Evolutionary conservation across 2,329 filamentous ascomycete species (phyloP).

Genomic region (Shiraia sp.): DNA sequence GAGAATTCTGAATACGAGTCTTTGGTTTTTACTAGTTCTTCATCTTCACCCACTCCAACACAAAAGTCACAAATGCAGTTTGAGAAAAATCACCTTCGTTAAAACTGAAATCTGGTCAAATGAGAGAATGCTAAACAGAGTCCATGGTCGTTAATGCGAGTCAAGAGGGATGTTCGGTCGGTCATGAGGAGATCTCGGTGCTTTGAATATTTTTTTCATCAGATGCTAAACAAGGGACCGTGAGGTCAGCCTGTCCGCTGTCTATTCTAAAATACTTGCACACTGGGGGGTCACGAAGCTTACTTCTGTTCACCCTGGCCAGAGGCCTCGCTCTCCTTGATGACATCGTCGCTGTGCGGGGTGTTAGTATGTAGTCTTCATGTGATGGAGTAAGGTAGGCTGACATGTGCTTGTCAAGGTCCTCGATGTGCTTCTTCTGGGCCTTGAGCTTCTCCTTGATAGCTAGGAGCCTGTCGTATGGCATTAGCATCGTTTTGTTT

Average conservation of each 20-base stretch:
- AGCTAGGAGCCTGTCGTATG: constrained; percentile 61
- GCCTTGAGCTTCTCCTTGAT: constrained; percentile 71
- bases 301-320: constrained; percentile 66
- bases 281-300: constrained; percentile 18
- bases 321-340: constrained; percentile 63
- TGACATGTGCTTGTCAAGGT: constrained; percentile 86
- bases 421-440: constrained; percentile 81
- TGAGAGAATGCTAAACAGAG: too few relatives aligned
- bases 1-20: too few relatives aligned
- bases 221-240: constrained; percentile 19
- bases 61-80: too few relatives aligned
- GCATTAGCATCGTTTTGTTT: constrained; percentile 14
- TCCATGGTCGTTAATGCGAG: too few relatives aligned
- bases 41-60: too few relatives aligned
- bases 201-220: neutral
- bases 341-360: constrained; percentile 70
- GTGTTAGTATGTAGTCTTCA: constrained; percentile 15
- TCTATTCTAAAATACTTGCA: constrained; percentile 12
- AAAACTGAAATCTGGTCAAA: too few relatives aligned
- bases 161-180: too few relatives aligned
- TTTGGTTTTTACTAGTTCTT: too few relatives aligned
- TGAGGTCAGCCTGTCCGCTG: constrained; percentile 18
- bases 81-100: too few relatives aligned
- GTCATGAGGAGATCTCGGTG: neutral
- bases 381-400: constrained; percentile 32